Percentiles rank a stretch among this genome's conserved stretches.
These are phyloP conservation scores for Catenaria anguillulae DNA, from an alignment of 371 early-diverging fungal species.

Conservation along the genomic window DNA sequence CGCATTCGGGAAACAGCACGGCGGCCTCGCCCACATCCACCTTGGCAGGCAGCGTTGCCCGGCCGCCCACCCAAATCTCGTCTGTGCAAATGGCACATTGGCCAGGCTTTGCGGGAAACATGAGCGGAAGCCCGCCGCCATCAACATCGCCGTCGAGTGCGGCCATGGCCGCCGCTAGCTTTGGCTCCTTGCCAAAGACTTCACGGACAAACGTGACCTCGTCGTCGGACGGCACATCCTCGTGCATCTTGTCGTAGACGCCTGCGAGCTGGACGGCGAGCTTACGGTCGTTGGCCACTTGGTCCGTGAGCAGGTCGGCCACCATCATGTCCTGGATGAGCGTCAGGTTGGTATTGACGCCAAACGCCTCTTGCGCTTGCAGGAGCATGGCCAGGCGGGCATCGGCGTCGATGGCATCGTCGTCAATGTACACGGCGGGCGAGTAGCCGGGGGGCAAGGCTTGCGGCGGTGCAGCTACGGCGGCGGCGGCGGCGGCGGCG, in stretches of 20 bases:
- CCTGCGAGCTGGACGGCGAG: neutral
- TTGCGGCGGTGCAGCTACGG: too few relatives aligned
- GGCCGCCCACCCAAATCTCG: too few relatives aligned
- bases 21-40: too few relatives aligned
- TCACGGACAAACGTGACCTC: neutral
- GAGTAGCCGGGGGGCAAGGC: too few relatives aligned
- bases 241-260: neutral
- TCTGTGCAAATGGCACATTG: too few relatives aligned
- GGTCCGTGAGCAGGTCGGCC: neutral
- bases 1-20: neutral
- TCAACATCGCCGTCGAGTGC: neutral
- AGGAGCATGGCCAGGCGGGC: neutral
- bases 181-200: neutral
- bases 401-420: neutral
- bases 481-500: too few relatives aligned
- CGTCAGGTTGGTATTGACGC: neutral
- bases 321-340: neutral
- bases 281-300: neutral
- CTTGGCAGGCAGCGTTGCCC: too few relatives aligned
- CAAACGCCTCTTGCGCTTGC: neutral
- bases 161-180: neutral
- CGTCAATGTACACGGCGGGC: too few relatives aligned
- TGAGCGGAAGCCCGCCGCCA: too few relatives aligned
- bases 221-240: neutral
- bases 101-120: too few relatives aligned